A percentile compares a stretch with the other conserved stretches of the same genome.
phyloP scores from a whole-genome alignment of 257 asterid species.

The Osmanthus fragrans region DNA sequence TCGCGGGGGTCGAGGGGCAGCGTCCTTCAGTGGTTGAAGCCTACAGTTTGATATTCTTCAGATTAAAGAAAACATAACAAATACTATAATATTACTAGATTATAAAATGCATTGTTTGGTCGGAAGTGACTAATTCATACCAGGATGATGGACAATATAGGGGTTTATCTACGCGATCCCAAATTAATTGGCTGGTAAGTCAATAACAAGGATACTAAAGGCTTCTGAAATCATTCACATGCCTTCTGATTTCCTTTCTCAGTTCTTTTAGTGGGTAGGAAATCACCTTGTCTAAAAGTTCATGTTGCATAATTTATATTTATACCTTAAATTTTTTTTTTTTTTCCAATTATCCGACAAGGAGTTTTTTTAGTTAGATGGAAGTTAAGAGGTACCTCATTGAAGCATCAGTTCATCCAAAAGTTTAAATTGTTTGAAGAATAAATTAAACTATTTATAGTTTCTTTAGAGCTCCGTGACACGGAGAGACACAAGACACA shows the following conservation, averaged over 20 bases:
- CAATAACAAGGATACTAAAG: background rate
- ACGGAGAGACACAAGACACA: too few relatives aligned
- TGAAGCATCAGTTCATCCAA: background rate
- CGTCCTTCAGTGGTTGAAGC: slow-evolving; percentile 70
- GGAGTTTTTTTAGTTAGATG: background rate
- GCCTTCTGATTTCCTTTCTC: background rate
- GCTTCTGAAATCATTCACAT: background rate
- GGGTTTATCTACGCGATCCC: background rate
- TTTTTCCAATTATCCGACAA: background rate
- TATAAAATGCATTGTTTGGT: background rate
- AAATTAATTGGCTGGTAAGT: background rate
- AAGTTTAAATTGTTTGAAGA: background rate
- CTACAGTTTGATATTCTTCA: slow-evolving; percentile 27
- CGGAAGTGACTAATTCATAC: background rate
- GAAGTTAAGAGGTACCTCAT: too few relatives aligned
- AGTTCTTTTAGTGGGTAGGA: background rate
- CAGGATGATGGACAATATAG: background rate
- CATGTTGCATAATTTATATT: background rate
- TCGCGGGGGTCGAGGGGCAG: too few relatives aligned
- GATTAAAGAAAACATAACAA: background rate
- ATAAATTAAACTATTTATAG: background rate
- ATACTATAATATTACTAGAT: background rate
- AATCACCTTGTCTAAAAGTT: background rate
- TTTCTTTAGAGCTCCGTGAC: too few relatives aligned
- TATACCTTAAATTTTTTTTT: background rate